Conservation (phyloP, 1,284 basidiomycete species). For the Cutaneotrichosporon mucoides region DNA sequence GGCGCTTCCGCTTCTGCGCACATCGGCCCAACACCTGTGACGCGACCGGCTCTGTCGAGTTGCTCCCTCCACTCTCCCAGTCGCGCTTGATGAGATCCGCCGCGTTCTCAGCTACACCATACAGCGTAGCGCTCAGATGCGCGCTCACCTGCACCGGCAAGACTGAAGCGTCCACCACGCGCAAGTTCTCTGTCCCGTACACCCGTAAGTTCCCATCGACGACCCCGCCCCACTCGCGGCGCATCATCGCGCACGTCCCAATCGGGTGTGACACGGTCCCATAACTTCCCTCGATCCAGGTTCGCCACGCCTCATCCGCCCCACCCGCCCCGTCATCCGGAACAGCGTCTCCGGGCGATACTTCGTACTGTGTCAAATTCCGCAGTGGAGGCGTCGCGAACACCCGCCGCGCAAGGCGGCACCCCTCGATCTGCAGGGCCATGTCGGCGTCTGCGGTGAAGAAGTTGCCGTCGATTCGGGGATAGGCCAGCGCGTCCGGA, state of each 20-base stretch:
- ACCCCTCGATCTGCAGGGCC: conserved; percentile 39
- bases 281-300: conserved; percentile 14
- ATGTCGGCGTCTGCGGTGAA: conserved; percentile 38
- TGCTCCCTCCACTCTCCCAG: not conserved
- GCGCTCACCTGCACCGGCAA: conserved; percentile 50
- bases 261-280: conserved; percentile 56
- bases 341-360: not conserved
- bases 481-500: conserved; percentile 56
- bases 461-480: conserved; percentile 57
- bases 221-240: conserved; percentile 59
- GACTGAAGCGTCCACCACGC: conserved; percentile 51
- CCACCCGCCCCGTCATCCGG: not conserved
- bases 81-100: conserved; percentile 57
- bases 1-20: no score
- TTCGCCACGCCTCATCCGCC: not conserved
- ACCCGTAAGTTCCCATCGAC: conserved; percentile 61
- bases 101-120: conserved; percentile 66
- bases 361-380: conserved; percentile 14
- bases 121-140: conserved; percentile 53
- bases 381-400: conserved; percentile 33
- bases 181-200: conserved; percentile 57
- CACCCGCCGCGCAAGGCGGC: conserved; percentile 35
- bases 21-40: no score
- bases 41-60: no score
- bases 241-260: conserved; percentile 63